Percentiles rank a stretch among this genome's conserved stretches.
These are phyloP conservation scores for Beauveria sp. DNA, from an alignment of 2,329 filamentous ascomycete species.

Conservation along the genomic window DNA sequence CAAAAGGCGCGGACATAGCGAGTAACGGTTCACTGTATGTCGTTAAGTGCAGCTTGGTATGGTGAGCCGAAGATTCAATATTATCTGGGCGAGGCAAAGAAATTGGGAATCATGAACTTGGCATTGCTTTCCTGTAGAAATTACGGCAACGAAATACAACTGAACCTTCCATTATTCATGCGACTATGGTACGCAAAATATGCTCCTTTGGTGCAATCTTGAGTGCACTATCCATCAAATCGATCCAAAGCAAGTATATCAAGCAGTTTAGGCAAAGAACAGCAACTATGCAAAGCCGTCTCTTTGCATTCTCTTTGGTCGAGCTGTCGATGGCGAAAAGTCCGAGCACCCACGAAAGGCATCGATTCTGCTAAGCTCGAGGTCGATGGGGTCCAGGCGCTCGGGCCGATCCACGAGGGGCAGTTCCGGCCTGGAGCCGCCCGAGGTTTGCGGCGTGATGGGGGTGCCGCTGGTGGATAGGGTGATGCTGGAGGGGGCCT, in stretches of 20 bases:
- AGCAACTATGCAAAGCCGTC: not conserved
- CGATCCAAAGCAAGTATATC: not conserved
- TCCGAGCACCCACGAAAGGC: not conserved
- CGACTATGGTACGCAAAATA: not conserved
- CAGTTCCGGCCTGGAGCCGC: not conserved
- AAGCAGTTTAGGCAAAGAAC: not conserved
- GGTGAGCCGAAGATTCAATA: not conserved
- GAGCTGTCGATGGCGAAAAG: not conserved
- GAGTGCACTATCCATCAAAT: not conserved
- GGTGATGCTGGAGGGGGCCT: not conserved
- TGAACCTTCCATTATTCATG: not conserved
- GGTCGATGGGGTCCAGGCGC: conserved; percentile 9
- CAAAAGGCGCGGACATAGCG: conserved; percentile 16
- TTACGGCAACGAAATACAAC: not conserved
- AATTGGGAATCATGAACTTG: not conserved
- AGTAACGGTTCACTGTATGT: conserved; percentile 7
- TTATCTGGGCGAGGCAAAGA: not conserved
- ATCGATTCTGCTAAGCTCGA: conserved; percentile 11
- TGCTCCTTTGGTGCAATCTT: not conserved
- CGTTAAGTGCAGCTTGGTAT: no score
- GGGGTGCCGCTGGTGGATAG: not conserved
- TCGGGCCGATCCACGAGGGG: not conserved
- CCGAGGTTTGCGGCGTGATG: conserved; percentile 1
- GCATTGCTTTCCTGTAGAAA: conserved; percentile 6
- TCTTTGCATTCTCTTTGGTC: not conserved